These are phyloP conservation scores for Claviceps fusiformis DNA, from an alignment of 2,329 filamentous ascomycete species.

Conservation along the genomic window DNA sequence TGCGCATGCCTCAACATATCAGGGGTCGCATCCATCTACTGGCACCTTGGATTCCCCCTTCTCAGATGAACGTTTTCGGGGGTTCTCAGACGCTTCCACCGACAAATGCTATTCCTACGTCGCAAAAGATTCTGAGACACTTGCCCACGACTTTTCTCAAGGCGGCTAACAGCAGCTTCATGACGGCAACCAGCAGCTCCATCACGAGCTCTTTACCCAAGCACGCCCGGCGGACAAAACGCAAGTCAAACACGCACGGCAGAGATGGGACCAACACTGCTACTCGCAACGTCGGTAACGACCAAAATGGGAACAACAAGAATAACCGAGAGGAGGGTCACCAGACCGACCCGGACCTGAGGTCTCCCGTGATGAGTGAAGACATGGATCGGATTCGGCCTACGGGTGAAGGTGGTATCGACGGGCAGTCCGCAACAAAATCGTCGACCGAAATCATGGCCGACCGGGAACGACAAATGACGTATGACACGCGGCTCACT, in stretches of 20 bases:
- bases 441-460: slow-evolving; percentile 48
- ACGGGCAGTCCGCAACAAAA: slow-evolving; percentile 25
- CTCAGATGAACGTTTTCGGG: slow-evolving; percentile 71
- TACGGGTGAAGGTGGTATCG: slow-evolving; percentile 10
- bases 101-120: slow-evolving; percentile 75
- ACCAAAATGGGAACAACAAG: slow-evolving; percentile 26
- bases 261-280: slow-evolving; percentile 22
- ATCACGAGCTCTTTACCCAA: slow-evolving; percentile 68
- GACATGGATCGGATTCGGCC: slow-evolving; percentile 35
- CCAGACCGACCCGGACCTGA: slow-evolving; percentile 10
- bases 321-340: slow-evolving; percentile 13
- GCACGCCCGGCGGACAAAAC: slow-evolving; percentile 44
- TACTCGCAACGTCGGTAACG: slow-evolving; percentile 33
- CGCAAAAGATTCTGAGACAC: slow-evolving; percentile 79
- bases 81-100: slow-evolving; percentile 62
- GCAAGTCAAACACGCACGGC: slow-evolving; percentile 33
- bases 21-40: slow-evolving; percentile 87
- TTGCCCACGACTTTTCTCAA: slow-evolving; percentile 84
- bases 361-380: slow-evolving; percentile 24
- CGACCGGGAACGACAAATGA: slow-evolving; percentile 57
- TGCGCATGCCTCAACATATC: slow-evolving; percentile 93
- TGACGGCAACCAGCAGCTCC: slow-evolving; percentile 79
- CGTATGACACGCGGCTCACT: slow-evolving; percentile 75
- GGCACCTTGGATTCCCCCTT: slow-evolving; percentile 94
- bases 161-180: slow-evolving; percentile 89